Conservation (phyloP, 108 stramenopile genomes). For the Skeletonema tropicum region DNA sequence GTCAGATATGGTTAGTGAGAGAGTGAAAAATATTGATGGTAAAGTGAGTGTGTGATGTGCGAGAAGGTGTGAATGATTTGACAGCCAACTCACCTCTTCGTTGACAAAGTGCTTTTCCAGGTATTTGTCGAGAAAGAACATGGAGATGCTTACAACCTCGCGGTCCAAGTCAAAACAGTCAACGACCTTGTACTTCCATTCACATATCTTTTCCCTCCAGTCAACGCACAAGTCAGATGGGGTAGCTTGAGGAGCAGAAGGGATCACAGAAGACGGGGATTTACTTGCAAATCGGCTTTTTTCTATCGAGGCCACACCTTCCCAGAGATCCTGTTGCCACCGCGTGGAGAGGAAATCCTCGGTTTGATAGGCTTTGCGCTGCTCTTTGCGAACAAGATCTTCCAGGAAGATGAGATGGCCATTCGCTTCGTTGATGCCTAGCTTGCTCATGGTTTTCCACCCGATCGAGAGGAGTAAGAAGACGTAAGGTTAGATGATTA, state of each 20-base stretch:
- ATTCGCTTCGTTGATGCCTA: not conserved
- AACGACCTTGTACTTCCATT: slow-evolving; percentile 80
- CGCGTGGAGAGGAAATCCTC: slow-evolving; percentile 19
- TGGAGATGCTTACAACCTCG: slow-evolving; percentile 66
- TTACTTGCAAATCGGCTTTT: slow-evolving; percentile 1
- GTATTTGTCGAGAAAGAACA: slow-evolving; percentile 75
- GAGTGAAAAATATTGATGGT: not conserved
- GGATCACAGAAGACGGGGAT: slow-evolving; percentile 30
- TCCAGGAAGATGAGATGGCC: slow-evolving; percentile 22
- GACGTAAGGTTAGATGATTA: too few species aligned
- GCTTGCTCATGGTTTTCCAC: not conserved
- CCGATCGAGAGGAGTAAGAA: too few species aligned
- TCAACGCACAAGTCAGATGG: slow-evolving; percentile 12
- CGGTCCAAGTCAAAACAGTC: slow-evolving; percentile 78
- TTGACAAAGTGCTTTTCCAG: slow-evolving; percentile 36
- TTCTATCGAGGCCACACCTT: slow-evolving; percentile 1
- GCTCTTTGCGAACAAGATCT: slow-evolving; percentile 21
- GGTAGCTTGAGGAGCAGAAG: not conserved
- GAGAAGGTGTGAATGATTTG: not conserved
- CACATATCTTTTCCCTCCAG: slow-evolving; percentile 57
- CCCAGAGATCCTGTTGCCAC: slow-evolving; percentile 11
- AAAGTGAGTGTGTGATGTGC: not conserved
- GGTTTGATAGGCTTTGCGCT: slow-evolving; percentile 13
- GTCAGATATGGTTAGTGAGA: not conserved
- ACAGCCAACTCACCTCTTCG: slow-evolving; percentile 21